Evolutionary conservation across 192 early-diverging fungal species (phyloP), one percentile per base, ranked within the genome.

Genomic region (Coemansia sp.): DNA sequence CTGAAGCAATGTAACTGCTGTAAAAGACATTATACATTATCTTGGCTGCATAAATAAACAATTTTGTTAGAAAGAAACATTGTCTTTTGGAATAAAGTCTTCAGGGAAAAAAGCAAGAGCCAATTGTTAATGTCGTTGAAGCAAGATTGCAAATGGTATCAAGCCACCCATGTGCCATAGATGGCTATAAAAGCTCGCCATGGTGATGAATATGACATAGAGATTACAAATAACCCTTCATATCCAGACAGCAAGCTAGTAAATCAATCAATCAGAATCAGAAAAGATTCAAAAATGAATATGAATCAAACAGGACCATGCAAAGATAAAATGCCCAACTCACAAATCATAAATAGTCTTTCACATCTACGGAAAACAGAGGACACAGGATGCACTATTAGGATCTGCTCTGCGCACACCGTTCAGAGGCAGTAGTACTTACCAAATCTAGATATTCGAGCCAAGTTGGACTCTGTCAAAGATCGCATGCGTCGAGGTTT

Each of bases 401-500:
- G 19, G 19, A 6, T 7, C 21, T 52, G 49, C 21, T 22, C 49
- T 5, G 49, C 19, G 19, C 49, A n/a, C n/a, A n/a, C n/a, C n/a
- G n/a, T n/a, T n/a, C n/a, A n/a, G 18, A 7, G 19, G 26, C 6
- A 52, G 46, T 56, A 8, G 26, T 58, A 58, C 56, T 40, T 58
- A 58, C 56, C 37, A 58, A 39, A 58, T 58, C 56, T 41, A 40
- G 32, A 0, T 7, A 6, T 58, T n/a, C 22, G 49, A 18, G 11
- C 49, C 26, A 21, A 22, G 49, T 15, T 58, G 56, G 56, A 58
- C 8, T 58, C 56, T 12, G 56, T 58, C 36, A 58, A 12, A 13
- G 56, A 58, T 13, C 56, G 56, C 56, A 58, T 58, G 36, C 56
- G 56, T 15, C 39, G 56, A 5, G 56, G 56, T 3, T 18, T 58